Conservation (phyloP, 2,329 filamentous ascomycete genomes). For the Aspergillus jensenii region DNA sequence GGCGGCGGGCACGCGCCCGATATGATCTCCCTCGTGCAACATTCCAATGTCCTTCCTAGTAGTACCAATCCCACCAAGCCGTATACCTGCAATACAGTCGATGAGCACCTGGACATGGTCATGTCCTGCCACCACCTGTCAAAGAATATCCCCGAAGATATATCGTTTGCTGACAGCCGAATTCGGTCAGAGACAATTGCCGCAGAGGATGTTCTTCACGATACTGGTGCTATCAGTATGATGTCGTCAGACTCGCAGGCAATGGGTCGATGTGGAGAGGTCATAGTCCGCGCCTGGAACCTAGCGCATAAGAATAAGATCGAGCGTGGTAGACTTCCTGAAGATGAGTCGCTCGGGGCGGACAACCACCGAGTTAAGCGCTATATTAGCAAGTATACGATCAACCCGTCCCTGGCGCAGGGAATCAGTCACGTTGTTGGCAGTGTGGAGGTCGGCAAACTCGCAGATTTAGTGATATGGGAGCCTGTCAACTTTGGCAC, state of each 20-base stretch:
- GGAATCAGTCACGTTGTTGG: constrained; percentile 86
- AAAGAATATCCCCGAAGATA: constrained; percentile 90
- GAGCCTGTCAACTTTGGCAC: constrained; percentile 80
- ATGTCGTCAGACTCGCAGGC: constrained; percentile 95
- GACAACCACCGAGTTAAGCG: constrained; percentile 92
- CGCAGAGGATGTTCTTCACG: constrained; percentile 92
- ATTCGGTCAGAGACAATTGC: constrained; percentile 96
- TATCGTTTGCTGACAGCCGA: constrained; percentile 90
- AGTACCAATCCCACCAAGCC: constrained; percentile 92
- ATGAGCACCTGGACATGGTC: constrained; percentile 96
- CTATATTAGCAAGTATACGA: constrained; percentile 93
- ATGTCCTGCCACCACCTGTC: constrained; percentile 97
- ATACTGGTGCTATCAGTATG: constrained; percentile 94
- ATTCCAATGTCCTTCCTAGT: constrained; percentile 81
- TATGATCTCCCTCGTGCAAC: constrained; percentile 91
- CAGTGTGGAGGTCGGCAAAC: constrained; percentile 82
- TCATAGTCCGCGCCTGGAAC: constrained; percentile 91
- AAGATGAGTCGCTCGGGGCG: constrained; percentile 75
- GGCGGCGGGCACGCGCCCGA: constrained; percentile 94
- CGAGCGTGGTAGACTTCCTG: constrained; percentile 72
- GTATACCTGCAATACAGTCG: constrained; percentile 86
- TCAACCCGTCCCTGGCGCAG: constrained; percentile 89
- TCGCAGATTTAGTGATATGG: constrained; percentile 89
- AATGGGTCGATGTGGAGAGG: constrained; percentile 95
- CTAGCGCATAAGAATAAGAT: constrained; percentile 96